These are phyloP conservation scores for Phytophthora macrochlamydospora DNA, from an alignment of 352 stramenopile genomes.

Conservation along the genomic window DNA sequence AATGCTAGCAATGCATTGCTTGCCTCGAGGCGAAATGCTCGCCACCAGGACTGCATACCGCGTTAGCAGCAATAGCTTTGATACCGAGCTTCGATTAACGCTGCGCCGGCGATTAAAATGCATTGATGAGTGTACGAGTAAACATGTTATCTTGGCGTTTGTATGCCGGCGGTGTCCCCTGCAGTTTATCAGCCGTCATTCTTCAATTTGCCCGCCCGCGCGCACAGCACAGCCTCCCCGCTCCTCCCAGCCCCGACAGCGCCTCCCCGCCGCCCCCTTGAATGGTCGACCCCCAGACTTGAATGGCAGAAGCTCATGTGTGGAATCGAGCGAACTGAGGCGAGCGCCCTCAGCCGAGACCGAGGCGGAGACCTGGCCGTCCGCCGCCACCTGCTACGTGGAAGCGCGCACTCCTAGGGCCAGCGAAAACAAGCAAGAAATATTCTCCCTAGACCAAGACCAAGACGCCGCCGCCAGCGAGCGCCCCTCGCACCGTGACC, in stretches of 20 bases:
- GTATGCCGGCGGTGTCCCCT: constrained; percentile 4
- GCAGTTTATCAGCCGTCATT: constrained; percentile 10
- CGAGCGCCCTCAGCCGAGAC: constrained; percentile 20
- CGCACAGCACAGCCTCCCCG: neutral
- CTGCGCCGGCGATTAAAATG: neutral
- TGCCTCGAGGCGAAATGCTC: no score
- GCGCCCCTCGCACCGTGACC: constrained; percentile 31
- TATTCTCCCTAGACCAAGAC: no score
- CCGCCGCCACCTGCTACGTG: constrained; percentile 70
- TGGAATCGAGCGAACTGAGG: constrained; percentile 33
- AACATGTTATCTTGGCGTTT: constrained; percentile 12
- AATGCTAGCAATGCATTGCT: no score
- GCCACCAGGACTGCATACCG: no score
- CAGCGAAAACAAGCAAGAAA: constrained; percentile 1
- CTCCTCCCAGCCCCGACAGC: neutral
- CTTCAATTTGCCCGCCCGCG: constrained; percentile 15
- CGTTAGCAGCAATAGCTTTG: no score
- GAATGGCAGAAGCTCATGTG: constrained; percentile 36
- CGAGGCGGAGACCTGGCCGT: constrained; percentile 32
- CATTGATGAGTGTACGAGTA: neutral
- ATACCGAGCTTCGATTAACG: no score
- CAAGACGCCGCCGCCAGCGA: neutral
- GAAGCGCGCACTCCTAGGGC: constrained; percentile 69
- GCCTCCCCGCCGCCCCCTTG: constrained; percentile 23
- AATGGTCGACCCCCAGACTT: constrained; percentile 47